phyloP scores from a whole-genome alignment of 2,329 filamentous ascomycete species.

The Fusarium guadeloupense region DNA sequence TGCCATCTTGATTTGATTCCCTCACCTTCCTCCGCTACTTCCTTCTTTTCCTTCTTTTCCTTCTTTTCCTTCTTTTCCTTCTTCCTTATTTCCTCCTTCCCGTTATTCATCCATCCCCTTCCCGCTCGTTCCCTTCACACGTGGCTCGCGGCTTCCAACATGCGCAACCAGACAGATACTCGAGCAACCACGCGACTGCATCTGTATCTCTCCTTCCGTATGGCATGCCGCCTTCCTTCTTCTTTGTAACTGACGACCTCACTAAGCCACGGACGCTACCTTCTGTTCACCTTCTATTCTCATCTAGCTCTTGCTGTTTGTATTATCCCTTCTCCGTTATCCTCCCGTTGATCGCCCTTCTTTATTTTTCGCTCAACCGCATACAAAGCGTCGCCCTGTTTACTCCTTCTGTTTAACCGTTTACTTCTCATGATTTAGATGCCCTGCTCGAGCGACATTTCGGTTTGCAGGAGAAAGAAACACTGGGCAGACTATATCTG shows the following conservation, averaged over 20 bases:
- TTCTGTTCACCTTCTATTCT: neutral
- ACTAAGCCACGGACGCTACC: neutral
- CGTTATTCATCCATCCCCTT: neutral
- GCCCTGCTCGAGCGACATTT: neutral
- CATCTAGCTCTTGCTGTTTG: conserved; percentile 5
- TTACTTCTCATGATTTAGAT: conserved; percentile 12
- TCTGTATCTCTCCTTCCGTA: conserved; percentile 17
- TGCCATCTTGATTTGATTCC: conserved; percentile 4
- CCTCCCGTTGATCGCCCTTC: neutral
- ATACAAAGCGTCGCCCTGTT: conserved; percentile 15
- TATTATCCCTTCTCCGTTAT: neutral
- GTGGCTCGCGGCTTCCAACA: conserved; percentile 26
- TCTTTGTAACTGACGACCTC: neutral
- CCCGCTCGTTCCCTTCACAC: conserved; percentile 8
- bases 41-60: neutral
- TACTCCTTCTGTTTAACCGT: conserved; percentile 18
- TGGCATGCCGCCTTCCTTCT: conserved; percentile 2
- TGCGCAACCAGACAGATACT: conserved; percentile 26
- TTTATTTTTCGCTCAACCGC: conserved; percentile 7
- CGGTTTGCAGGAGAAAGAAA: conserved; percentile 3
- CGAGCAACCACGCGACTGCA: conserved; percentile 25
- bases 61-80: neutral
- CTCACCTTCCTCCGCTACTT: no score
- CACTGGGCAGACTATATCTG: neutral
- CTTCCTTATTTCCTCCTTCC: neutral